These are phyloP conservation scores for Candida labiduridarum DNA, from an alignment of 1,139 yeast genomes.

Conservation along the genomic window DNA sequence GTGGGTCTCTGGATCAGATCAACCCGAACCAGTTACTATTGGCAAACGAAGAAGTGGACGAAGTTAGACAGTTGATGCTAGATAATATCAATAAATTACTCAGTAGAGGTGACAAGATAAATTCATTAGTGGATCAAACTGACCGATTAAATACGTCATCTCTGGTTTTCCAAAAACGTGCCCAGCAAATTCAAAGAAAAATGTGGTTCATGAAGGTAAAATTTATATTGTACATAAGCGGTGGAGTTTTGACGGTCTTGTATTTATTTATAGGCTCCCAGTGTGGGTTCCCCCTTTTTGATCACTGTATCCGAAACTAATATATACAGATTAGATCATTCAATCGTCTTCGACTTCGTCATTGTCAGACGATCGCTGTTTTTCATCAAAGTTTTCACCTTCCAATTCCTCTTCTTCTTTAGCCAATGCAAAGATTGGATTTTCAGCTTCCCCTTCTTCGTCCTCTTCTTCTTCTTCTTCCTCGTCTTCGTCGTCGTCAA, in stretches of 20 bases:
- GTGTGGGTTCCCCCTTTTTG: slow-evolving; percentile 54
- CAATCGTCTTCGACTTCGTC: slow-evolving; percentile 12
- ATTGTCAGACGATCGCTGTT: slow-evolving; percentile 15
- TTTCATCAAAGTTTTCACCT: slow-evolving; percentile 14
- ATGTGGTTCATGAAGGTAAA: slow-evolving; percentile 68
- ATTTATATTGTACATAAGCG: slow-evolving; percentile 37
- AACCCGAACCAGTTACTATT: slow-evolving; percentile 43
- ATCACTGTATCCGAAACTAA: slow-evolving; percentile 23
- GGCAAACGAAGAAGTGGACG: slow-evolving; percentile 54
- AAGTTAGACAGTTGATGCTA: slow-evolving; percentile 62
- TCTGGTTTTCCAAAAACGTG: slow-evolving; percentile 70
- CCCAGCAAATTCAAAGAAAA: slow-evolving; percentile 62
- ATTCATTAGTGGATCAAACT: slow-evolving; percentile 77
- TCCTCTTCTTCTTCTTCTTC: slow-evolving; percentile 18
- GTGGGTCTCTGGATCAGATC: slow-evolving; percentile 21
- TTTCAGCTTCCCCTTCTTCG: slow-evolving; percentile 17
- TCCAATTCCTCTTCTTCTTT: slow-evolving; percentile 29
- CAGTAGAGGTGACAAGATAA: slow-evolving; percentile 80
- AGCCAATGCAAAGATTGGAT: slow-evolving; percentile 26
- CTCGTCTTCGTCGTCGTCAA: no score
- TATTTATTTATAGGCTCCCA: slow-evolving; percentile 49
- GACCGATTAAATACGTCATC: slow-evolving; percentile 71
- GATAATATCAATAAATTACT: slow-evolving; percentile 70
- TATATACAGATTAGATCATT: neutral
- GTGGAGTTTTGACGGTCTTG: slow-evolving; percentile 28